Evolutionary conservation across 257 asterid genomes (phyloP).

Genomic region (Eustoma russellianum): DNA sequence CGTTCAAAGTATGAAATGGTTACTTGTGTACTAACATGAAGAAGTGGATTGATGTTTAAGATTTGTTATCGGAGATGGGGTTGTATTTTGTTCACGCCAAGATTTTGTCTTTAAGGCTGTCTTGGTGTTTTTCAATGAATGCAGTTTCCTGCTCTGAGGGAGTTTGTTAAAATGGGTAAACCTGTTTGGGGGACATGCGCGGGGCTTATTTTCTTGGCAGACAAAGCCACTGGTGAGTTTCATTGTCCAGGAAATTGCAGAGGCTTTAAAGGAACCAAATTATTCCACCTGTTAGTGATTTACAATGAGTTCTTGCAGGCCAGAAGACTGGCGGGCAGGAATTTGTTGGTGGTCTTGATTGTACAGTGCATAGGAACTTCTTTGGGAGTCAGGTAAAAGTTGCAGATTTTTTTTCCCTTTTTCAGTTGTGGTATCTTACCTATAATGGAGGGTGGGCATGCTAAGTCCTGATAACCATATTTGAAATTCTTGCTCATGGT

Average conservation of each 20-base stretch:
- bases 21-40: too few species aligned
- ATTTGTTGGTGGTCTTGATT: conserved; percentile 87
- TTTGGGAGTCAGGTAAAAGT: conserved; percentile 76
- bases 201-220: conserved; percentile 88
- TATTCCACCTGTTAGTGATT: conserved; percentile 5
- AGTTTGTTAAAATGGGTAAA: conserved; percentile 81
- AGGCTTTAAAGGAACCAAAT: background rate
- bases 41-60: too few species aligned
- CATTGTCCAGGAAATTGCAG: too few species aligned
- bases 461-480: too few species aligned
- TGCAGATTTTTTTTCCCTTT: too few species aligned
- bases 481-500: too few species aligned
- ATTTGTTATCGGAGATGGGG: too few species aligned
- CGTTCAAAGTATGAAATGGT: too few species aligned
- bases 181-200: conserved; percentile 99
- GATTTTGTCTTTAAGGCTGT: too few species aligned
- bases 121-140: conserved; percentile 11
- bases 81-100: too few species aligned
- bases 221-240: conserved; percentile 66
- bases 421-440: too few species aligned
- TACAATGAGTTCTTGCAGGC: conserved; percentile 31
- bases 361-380: conserved; percentile 82
- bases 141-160: conserved; percentile 95
- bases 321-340: conserved; percentile 94
- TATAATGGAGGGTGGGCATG: too few species aligned